A percentile compares a stretch with the other conserved stretches of the same genome.
Evolutionary conservation across 306 rosid species (phyloP).

Genomic region (Leucaena leucocephala): DNA sequence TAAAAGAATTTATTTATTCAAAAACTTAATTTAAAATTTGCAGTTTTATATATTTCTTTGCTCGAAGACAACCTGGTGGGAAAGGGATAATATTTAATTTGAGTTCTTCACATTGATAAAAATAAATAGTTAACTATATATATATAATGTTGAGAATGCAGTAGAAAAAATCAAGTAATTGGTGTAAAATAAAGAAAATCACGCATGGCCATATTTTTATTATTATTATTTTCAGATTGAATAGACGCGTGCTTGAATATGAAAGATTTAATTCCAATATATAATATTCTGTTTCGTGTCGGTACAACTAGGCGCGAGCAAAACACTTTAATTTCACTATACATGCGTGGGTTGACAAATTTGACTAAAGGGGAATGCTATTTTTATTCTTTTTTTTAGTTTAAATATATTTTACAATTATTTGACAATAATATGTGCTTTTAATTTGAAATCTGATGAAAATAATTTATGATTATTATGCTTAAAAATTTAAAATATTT

Average conservation of each 20-base stretch:
- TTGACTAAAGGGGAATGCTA: not conserved
- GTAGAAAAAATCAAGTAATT: no score
- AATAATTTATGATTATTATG: no score
- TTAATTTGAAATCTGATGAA: no score
- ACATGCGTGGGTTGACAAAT: not conserved
- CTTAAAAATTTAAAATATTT: no score
- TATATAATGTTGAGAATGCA: not conserved
- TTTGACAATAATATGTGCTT: not conserved
- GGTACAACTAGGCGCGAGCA: not conserved
- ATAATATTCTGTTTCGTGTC: not conserved
- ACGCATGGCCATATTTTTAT: not conserved
- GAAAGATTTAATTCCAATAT: no score
- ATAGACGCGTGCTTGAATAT: not conserved
- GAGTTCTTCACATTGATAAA: not conserved
- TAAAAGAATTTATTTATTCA: no score
- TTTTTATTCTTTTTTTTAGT: no score
- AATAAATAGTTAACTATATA: no score
- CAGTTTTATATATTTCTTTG: no score
- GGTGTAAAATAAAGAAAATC: no score
- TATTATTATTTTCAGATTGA: no score
- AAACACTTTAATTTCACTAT: not conserved
- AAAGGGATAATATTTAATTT: not conserved
- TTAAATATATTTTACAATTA: not conserved
- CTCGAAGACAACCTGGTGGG: not conserved
- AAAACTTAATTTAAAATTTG: no score